Evolutionary conservation across 768 basidiomycete species (phyloP), one percentile per base, ranked within the genome.

Genomic region (Lentinula guzmanii): DNA sequence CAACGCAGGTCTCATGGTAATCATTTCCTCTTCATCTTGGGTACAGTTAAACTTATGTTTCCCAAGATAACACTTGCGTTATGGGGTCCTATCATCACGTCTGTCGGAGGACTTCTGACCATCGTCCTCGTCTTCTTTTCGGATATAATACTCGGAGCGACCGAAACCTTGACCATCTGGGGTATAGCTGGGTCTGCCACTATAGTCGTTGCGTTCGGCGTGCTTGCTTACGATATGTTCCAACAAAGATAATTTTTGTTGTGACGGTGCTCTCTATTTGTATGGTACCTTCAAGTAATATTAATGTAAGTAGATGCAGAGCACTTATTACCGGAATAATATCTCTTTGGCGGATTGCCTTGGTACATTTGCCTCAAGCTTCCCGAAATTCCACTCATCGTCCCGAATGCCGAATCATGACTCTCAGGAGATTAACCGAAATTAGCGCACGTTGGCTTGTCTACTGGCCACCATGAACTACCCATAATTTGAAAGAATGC

Each of bases 101-200:
- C 91, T 2, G 94, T 97, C 35, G 94, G 93, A 50, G 93, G 85
- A 72, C 81, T 98, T n/a, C 80, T 96, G n/a, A 95, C 95, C 5
- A 95, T 96, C 65, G 91, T 96, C 41, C 80, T 97, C 53, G 91
- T 94, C 13, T 83, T 94, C 52, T 67, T 92, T 15, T 85, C 89
- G 45, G 95, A 98, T 72, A 78, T 89, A 7, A 65, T 87, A 16
- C 88, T 94, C 63, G 86, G 91, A 21, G 79, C 80, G 3, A 70
- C 81, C 42, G 80, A 85, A 41, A 77, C 81, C 1, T 70, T 94
- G 61, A 92, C 88, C 0, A 28, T 82, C 2, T 89, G 87, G 81
- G 91, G 91, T 60, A 63, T 95, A 18, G 50, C 87, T 10, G 95
- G 95, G 7, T 89, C 89, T 55, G 82, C 83, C 18, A 81, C 87